These are phyloP conservation scores for Naematelia encephala DNA, from an alignment of 768 basidiomycete genomes.

Conservation along the genomic window DNA sequence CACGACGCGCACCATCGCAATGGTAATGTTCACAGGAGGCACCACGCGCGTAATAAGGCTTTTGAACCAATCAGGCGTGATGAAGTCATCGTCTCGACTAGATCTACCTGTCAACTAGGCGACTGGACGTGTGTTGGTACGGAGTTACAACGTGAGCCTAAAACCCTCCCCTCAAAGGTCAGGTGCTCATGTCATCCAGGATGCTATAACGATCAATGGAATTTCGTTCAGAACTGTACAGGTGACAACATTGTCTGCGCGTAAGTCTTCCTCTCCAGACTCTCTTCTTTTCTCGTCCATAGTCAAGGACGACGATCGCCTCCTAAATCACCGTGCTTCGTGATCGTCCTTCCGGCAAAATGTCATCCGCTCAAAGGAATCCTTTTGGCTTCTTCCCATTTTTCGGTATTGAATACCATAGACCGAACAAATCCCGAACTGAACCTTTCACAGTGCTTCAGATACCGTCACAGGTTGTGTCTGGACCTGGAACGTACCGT, in stretches of 20 bases:
- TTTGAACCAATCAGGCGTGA: no score
- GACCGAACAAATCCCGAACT: background rate
- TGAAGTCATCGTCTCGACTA: background rate
- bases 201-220: conserved; percentile 24
- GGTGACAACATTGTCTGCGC: conserved; percentile 27
- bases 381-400: no score
- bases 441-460: conserved; percentile 7
- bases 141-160: conserved; percentile 20
- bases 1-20: conserved; percentile 4
- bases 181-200: conserved; percentile 3
- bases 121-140: conserved; percentile 18
- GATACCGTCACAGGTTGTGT: conserved; percentile 14
- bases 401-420: background rate
- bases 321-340: no score
- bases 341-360: no score
- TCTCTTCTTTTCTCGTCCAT: background rate
- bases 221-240: conserved; percentile 13
- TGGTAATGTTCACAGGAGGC: conserved; percentile 5
- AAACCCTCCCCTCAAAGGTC: no score
- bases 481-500: conserved; percentile 19
- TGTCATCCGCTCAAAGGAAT: background rate
- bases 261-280: conserved; percentile 7
- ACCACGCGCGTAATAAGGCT: conserved; percentile 5
- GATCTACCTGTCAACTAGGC: conserved; percentile 11
- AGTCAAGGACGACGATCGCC: no score